Conservation (phyloP, 2,329 filamentous ascomycete species). For the Lachnellula occidentalis region DNA sequence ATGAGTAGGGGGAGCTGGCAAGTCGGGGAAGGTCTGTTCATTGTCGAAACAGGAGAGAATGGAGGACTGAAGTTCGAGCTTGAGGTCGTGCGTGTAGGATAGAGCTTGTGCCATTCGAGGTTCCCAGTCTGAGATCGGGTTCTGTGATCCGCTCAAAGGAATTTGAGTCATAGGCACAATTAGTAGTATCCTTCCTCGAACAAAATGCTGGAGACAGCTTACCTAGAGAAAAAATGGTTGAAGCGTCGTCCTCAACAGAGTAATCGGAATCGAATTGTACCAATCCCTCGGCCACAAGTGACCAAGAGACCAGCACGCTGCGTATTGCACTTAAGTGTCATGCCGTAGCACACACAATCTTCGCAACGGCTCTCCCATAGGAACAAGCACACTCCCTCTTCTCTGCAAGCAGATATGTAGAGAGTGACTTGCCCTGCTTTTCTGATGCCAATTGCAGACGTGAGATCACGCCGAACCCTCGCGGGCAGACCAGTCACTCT, state of each 20-base stretch:
- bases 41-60: background rate
- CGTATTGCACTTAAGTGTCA: conserved; percentile 95
- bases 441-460: conserved; percentile 91
- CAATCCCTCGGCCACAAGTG: conserved; percentile 20
- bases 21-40: background rate
- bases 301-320: conserved; percentile 55
- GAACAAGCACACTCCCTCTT: conserved; percentile 41
- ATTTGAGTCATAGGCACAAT: conserved; percentile 13
- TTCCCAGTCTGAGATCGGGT: background rate
- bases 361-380: conserved; percentile 92
- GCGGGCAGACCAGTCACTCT: conserved; percentile 61
- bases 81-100: background rate
- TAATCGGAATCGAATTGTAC: conserved; percentile 38
- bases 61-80: background rate
- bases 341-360: conserved; percentile 68
- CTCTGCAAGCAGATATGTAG: conserved; percentile 31
- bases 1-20: background rate
- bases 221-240: conserved; percentile 26
- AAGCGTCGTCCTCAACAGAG: conserved; percentile 33
- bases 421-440: conserved; percentile 58
- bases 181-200: conserved; percentile 29
- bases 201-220: conserved; percentile 10
- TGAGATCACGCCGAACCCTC: conserved; percentile 78
- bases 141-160: background rate
- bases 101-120: background rate